Percentiles rank a stretch among this genome's conserved stretches.
Conservation (phyloP, 352 stramenopile species). For the Globisporangium barbulae region DNA sequence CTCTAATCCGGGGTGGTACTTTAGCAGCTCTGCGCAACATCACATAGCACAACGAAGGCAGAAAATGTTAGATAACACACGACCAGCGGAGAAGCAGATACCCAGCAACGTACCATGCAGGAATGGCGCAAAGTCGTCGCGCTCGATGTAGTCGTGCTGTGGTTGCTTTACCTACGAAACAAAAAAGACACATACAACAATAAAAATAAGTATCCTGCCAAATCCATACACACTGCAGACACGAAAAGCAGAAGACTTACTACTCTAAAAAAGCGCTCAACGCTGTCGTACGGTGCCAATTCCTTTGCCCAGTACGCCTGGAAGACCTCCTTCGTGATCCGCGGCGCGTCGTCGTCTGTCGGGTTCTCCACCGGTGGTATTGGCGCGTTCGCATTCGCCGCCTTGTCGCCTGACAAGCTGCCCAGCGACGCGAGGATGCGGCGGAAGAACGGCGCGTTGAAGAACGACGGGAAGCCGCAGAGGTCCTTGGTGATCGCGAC, state of each 20-base stretch:
- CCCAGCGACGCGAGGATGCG: slow-evolving; percentile 65
- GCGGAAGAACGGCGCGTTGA: slow-evolving; percentile 95
- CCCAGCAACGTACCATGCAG: slow-evolving; percentile 71
- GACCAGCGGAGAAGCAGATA: not conserved
- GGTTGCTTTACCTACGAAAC: slow-evolving; percentile 89
- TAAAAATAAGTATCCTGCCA: not conserved
- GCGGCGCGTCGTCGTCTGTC: slow-evolving; percentile 24
- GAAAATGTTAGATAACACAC: not conserved
- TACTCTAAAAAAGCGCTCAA: slow-evolving; percentile 97
- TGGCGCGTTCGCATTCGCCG: not conserved
- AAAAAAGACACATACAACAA: slow-evolving; percentile 7
- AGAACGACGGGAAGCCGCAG: slow-evolving; percentile 98
- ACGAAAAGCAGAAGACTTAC: slow-evolving; percentile 36
- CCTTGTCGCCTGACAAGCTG: slow-evolving; percentile 9
- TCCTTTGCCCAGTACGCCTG: slow-evolving; percentile 93
- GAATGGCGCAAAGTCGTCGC: slow-evolving; percentile 97
- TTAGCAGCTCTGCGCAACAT: slow-evolving; percentile 65
- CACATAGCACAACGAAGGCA: not conserved
- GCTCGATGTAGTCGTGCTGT: slow-evolving; percentile 85
- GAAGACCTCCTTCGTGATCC: slow-evolving; percentile 89
- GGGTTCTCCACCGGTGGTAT: slow-evolving; percentile 14
- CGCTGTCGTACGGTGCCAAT: slow-evolving; percentile 94
- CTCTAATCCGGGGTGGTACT: slow-evolving; percentile 92
- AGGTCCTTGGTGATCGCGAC: slow-evolving; percentile 97
- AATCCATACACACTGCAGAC: not conserved